Percentiles rank a stretch among this genome's conserved stretches.
phyloP scores from a whole-genome alignment of 805 yeast species.

The Ogataea ramenticola region DNA sequence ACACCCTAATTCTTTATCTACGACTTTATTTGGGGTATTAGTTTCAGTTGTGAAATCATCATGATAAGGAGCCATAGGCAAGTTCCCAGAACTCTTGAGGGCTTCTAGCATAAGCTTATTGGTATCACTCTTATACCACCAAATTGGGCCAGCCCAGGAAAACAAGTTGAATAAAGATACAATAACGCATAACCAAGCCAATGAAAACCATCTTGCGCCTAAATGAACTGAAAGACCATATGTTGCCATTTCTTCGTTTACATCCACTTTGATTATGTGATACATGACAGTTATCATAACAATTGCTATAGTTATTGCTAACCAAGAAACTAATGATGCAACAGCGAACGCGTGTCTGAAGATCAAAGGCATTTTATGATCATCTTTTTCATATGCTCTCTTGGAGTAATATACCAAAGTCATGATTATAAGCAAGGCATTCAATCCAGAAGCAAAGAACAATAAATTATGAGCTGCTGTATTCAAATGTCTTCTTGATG shows the following conservation, averaged over 20 bases:
- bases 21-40: no score
- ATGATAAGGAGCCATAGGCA: background rate
- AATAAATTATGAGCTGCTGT: conserved; percentile 25
- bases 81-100: background rate
- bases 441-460: conserved; percentile 22
- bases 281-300: conserved; percentile 25
- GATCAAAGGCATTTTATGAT: conserved; percentile 24
- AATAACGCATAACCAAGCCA: conserved; percentile 32
- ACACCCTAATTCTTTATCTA: no score
- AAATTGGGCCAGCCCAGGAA: conserved; percentile 34
- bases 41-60: no score
- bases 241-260: conserved; percentile 27
- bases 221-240: conserved; percentile 40
- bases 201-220: conserved; percentile 34
- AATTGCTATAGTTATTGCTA: conserved; percentile 26
- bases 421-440: conserved; percentile 22
- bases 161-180: conserved; percentile 8
- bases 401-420: conserved; percentile 31
- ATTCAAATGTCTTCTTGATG: conserved; percentile 12
- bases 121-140: conserved; percentile 47
- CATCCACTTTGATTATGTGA: conserved; percentile 18
- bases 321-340: conserved; percentile 27
- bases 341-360: conserved; percentile 31
- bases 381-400: conserved; percentile 28
- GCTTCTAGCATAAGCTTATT: background rate